Conservation (phyloP, 768 basidiomycete species). For the Leucocoprinus leucothites region DNA sequence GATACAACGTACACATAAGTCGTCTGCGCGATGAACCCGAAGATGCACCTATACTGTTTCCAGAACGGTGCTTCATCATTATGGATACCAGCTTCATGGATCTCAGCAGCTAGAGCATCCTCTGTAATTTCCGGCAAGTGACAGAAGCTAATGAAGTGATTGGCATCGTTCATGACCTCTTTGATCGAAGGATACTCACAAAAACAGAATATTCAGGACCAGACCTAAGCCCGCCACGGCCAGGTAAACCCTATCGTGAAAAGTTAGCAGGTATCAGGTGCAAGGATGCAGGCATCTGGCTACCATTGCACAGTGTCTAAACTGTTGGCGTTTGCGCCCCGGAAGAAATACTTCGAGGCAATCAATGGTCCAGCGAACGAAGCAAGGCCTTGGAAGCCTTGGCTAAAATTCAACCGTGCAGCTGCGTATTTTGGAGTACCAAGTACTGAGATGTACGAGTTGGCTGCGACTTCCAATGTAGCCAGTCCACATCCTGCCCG, state of each 20-base stretch:
- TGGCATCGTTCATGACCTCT: not conserved
- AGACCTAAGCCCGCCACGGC: conserved; percentile 63
- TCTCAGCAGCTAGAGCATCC: conserved; percentile 51
- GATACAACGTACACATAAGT: conserved; percentile 48
- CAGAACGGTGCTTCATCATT: conserved; percentile 53
- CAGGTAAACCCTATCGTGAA: conserved; percentile 54
- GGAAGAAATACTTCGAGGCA: conserved; percentile 73
- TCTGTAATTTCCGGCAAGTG: conserved; percentile 69
- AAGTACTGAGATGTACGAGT: conserved; percentile 75
- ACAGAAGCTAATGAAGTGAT: conserved; percentile 47
- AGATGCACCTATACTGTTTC: conserved; percentile 67
- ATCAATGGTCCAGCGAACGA: conserved; percentile 74
- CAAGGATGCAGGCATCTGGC: conserved; percentile 3
- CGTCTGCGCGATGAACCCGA: conserved; percentile 74
- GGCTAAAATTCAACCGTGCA: conserved; percentile 74
- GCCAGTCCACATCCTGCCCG: conserved; percentile 60
- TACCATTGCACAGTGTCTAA: conserved; percentile 71
- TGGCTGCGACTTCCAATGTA: conserved; percentile 70
- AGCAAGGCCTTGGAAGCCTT: conserved; percentile 76
- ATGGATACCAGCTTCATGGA: conserved; percentile 37
- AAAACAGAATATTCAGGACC: conserved; percentile 61
- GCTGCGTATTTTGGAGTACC: conserved; percentile 69
- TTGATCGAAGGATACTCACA: conserved; percentile 30
- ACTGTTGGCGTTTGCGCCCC: conserved; percentile 53
- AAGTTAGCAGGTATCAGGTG: not conserved